Conservation (phyloP, 441 rosid species). For the Breynia disticha region DNA sequence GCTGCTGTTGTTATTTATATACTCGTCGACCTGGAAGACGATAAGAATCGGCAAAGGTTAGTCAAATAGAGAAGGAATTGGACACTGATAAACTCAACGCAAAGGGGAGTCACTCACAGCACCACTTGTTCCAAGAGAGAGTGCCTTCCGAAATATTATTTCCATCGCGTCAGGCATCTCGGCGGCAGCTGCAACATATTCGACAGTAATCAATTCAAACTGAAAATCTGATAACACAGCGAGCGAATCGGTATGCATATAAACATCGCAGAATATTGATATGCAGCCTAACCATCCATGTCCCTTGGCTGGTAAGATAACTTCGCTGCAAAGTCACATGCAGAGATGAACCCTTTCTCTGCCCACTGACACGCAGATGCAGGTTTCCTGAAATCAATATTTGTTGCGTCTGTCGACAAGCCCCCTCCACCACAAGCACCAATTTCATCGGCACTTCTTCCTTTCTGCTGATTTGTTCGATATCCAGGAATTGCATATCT, state of each 20-base stretch:
- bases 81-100: not conserved
- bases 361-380: conserved; percentile 44
- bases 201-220: no score
- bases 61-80: not conserved
- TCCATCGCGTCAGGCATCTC: conserved; percentile 88
- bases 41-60: not conserved
- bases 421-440: conserved; percentile 8
- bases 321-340: conserved; percentile 52
- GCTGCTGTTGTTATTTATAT: conserved; percentile 38
- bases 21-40: conserved; percentile 50
- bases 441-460: conserved; percentile 21
- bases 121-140: conserved; percentile 50
- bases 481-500: conserved; percentile 53
- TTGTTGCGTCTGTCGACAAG: conserved; percentile 13
- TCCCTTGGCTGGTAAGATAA: conserved; percentile 35
- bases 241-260: not conserved
- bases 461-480: conserved; percentile 21
- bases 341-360: conserved; percentile 46
- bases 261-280: conserved; percentile 5
- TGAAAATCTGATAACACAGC: no score
- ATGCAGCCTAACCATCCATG: conserved; percentile 43
- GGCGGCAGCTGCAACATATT: conserved; percentile 34
- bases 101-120: conserved; percentile 39
- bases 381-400: conserved; percentile 31
- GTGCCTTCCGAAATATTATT: conserved; percentile 47